Percentiles rank a stretch among this genome's conserved stretches.
Evolutionary conservation across 2,329 filamentous ascomycete species (phyloP).

Genomic region (Scopulariopsis brevicaulis): DNA sequence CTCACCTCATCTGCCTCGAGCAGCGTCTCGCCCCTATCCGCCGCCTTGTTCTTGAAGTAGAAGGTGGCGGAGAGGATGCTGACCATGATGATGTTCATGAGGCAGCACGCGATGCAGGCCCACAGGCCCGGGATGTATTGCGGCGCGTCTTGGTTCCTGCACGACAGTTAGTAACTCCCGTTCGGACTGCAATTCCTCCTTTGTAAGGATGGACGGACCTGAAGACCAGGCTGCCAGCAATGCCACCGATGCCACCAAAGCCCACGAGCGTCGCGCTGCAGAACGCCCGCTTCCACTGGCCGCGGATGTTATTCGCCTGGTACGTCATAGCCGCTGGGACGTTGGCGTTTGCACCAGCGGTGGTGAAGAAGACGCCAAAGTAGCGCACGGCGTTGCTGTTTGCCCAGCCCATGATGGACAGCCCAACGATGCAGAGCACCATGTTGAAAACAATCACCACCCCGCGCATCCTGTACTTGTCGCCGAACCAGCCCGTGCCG

Average conservation of each 20-base stretch:
- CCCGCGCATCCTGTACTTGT: slow-evolving; percentile 55
- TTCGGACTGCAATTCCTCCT: neutral
- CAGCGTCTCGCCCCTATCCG: slow-evolving; percentile 39
- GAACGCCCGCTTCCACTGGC: slow-evolving; percentile 81
- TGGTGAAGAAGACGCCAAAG: slow-evolving; percentile 66
- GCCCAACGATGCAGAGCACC: slow-evolving; percentile 53
- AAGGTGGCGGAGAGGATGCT: slow-evolving; percentile 26
- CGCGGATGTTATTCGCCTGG: slow-evolving; percentile 79
- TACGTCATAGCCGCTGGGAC: slow-evolving; percentile 65
- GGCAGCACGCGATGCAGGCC: slow-evolving; percentile 38
- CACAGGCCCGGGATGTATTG: slow-evolving; percentile 43
- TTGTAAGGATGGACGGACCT: slow-evolving; percentile 19
- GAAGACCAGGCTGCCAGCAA: slow-evolving; percentile 65
- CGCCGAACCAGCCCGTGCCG: slow-evolving; percentile 48
- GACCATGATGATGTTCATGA: slow-evolving; percentile 35
- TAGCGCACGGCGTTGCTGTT: slow-evolving; percentile 46
- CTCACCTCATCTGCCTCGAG: slow-evolving; percentile 39
- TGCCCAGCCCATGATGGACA: slow-evolving; percentile 63
- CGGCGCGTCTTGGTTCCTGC: slow-evolving; percentile 31
- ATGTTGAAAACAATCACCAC: slow-evolving; percentile 57
- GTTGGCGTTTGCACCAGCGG: slow-evolving; percentile 67
- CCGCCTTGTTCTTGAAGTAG: slow-evolving; percentile 31
- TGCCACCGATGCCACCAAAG: slow-evolving; percentile 68
- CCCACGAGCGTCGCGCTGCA: slow-evolving; percentile 66
- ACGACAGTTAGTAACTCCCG: neutral